Conservation (phyloP, 768 basidiomycete genomes). For the Leccinum incarnatum region DNA sequence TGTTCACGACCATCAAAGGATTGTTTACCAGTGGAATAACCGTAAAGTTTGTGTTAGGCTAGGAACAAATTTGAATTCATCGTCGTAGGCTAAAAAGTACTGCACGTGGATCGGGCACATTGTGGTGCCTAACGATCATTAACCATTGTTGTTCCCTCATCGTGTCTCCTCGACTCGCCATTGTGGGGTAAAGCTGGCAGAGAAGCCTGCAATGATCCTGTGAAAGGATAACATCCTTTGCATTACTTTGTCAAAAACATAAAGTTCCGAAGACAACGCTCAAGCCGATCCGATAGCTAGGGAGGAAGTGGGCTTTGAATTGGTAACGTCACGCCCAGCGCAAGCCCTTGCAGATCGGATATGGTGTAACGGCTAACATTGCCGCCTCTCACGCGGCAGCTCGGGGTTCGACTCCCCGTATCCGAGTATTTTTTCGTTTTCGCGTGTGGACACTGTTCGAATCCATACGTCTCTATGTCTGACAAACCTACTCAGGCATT, state of each 20-base stretch:
- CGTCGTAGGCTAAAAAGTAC: background rate
- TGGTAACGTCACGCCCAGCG: too few species aligned
- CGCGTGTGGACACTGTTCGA: too few species aligned
- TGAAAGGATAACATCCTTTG: background rate
- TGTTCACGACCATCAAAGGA: background rate
- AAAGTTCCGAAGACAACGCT: background rate
- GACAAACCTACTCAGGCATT: too few species aligned
- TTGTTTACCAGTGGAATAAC: too few species aligned
- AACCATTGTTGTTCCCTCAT: background rate
- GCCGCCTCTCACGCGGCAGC: conserved; percentile 56
- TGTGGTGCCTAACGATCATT: background rate
- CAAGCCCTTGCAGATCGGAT: conserved; percentile 30
- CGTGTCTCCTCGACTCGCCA: background rate
- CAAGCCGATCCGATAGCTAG: too few species aligned
- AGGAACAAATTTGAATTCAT: background rate
- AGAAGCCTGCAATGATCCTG: background rate
- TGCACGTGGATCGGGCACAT: background rate
- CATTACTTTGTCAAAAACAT: background rate
- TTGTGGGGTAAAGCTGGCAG: background rate
- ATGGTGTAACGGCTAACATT: conserved; percentile 71
- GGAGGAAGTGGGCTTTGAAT: background rate
- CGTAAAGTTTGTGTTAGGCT: background rate
- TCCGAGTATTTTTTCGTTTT: background rate
- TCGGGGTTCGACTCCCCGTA: conserved; percentile 37
- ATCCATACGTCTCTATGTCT: too few species aligned